A percentile compares a stretch with the other conserved stretches of the same genome.
These are phyloP conservation scores for Globisporangium nodosum DNA, from an alignment of 352 stramenopile species.

Conservation along the genomic window DNA sequence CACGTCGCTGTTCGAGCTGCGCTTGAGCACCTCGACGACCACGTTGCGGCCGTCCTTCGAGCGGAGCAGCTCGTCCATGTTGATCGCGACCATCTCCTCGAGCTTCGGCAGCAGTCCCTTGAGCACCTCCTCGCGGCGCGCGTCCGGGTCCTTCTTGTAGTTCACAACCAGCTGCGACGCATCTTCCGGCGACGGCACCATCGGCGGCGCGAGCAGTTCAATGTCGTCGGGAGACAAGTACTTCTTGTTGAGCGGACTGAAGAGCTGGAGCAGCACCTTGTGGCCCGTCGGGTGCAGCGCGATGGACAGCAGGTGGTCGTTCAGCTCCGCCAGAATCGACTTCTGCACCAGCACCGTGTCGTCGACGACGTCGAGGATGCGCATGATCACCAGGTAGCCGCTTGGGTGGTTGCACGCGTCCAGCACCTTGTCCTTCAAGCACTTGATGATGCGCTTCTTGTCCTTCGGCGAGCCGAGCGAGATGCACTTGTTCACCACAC, in stretches of 20 bases:
- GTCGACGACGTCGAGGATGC: slow-evolving; percentile 87
- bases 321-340: slow-evolving; percentile 77
- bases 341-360: slow-evolving; percentile 90
- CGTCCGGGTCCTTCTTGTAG: slow-evolving; percentile 85
- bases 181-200: slow-evolving; percentile 63
- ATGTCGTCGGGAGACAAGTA: slow-evolving; percentile 82
- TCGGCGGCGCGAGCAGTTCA: slow-evolving; percentile 60
- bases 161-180: slow-evolving; percentile 59
- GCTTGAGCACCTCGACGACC: slow-evolving; percentile 76
- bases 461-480: slow-evolving; percentile 83
- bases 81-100: slow-evolving; percentile 65
- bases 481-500: slow-evolving; percentile 83
- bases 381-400: slow-evolving; percentile 87
- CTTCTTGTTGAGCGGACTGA: slow-evolving; percentile 78
- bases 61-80: slow-evolving; percentile 58
- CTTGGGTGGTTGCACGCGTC: slow-evolving; percentile 88
- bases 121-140: slow-evolving; percentile 68
- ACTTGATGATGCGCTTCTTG: slow-evolving; percentile 89
- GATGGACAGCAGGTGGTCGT: slow-evolving; percentile 65
- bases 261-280: slow-evolving; percentile 77
- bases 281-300: slow-evolving; percentile 66
- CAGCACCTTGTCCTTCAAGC: slow-evolving; percentile 87
- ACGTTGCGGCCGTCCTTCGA: slow-evolving; percentile 81
- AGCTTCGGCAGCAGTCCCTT: slow-evolving; percentile 77
- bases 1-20: slow-evolving; percentile 43